phyloP scores from a whole-genome alignment of 2,329 filamentous ascomycete genomes.

The Paracoccidioides brasiliensis region DNA sequence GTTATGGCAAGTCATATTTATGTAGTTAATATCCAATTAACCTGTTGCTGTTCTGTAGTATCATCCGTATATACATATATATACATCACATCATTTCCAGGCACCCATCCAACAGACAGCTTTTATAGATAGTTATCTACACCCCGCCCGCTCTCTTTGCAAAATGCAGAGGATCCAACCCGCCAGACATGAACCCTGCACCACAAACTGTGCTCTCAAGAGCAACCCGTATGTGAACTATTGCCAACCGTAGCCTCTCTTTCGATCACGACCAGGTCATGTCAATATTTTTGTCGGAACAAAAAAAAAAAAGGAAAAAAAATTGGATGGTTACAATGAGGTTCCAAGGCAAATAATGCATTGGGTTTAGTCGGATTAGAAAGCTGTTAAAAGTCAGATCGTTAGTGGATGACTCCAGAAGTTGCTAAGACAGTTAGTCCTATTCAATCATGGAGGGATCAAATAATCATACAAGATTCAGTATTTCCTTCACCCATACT shows the following conservation, averaged over 20 bases:
- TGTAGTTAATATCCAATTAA: background rate
- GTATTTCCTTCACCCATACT: conserved; percentile 95
- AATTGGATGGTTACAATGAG: background rate
- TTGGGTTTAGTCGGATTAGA: background rate
- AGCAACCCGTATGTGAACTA: no score
- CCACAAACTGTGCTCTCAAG: no score
- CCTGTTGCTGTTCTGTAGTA: background rate
- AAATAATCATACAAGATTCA: conserved; percentile 39
- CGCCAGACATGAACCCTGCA: no score
- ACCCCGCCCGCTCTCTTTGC: no score
- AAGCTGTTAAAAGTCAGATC: background rate
- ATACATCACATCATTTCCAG: background rate
- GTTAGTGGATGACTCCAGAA: no score
- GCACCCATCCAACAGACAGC: background rate
- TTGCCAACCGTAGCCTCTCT: no score
- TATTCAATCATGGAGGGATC: background rate
- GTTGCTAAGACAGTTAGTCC: background rate
- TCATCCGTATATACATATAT: background rate
- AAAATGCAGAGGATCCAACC: no score
- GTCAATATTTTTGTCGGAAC: background rate
- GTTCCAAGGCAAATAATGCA: background rate
- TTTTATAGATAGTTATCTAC: background rate
- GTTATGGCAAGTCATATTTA: background rate
- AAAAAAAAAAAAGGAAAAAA: background rate
- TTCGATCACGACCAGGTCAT: no score